Conservation (phyloP, 73 alveolate genomes). For the Paraurostyla sp. region DNA sequence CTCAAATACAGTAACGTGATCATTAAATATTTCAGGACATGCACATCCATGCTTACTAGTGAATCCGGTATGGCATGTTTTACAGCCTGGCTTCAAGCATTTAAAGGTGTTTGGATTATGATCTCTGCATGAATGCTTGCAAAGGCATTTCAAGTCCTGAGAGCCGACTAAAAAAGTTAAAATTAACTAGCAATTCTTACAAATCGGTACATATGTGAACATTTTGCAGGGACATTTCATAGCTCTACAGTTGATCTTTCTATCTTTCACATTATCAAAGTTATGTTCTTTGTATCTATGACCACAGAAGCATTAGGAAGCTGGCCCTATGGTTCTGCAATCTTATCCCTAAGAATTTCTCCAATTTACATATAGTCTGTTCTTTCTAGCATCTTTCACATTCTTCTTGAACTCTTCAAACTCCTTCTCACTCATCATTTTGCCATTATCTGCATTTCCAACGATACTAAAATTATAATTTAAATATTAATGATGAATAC, state of each 20-base stretch:
- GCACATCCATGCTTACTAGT: slow-evolving; percentile 93
- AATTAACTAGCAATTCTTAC: slow-evolving; percentile 32
- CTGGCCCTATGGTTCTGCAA: slow-evolving; percentile 97
- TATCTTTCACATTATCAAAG: slow-evolving; percentile 85
- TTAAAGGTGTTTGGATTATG: slow-evolving; percentile 62
- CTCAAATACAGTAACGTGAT: slow-evolving; percentile 94
- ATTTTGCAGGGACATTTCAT: slow-evolving; percentile 93
- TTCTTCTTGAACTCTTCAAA: slow-evolving; percentile 94
- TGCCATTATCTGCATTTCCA: slow-evolving; percentile 97
- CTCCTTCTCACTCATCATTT: slow-evolving; percentile 91
- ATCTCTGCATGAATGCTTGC: slow-evolving; percentile 97
- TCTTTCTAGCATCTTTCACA: slow-evolving; percentile 81
- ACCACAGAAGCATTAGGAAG: slow-evolving; percentile 97
- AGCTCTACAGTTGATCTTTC: slow-evolving; percentile 92
- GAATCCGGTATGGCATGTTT: slow-evolving; percentile 75
- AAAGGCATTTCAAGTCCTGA: slow-evolving; percentile 95
- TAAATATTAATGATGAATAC: neutral
- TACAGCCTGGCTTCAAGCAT: slow-evolving; percentile 69
- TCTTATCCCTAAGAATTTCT: slow-evolving; percentile 91
- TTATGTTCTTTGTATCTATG: slow-evolving; percentile 97
- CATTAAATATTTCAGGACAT: slow-evolving; percentile 91
- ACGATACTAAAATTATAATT: slow-evolving; percentile 78
- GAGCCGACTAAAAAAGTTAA: slow-evolving; percentile 87
- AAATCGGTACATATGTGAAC: slow-evolving; percentile 93
- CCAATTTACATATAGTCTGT: slow-evolving; percentile 94